Base-by-base conservation (phyloP, 1,284 basidiomycete genomes). In the Lentinus polychrous region DNA sequence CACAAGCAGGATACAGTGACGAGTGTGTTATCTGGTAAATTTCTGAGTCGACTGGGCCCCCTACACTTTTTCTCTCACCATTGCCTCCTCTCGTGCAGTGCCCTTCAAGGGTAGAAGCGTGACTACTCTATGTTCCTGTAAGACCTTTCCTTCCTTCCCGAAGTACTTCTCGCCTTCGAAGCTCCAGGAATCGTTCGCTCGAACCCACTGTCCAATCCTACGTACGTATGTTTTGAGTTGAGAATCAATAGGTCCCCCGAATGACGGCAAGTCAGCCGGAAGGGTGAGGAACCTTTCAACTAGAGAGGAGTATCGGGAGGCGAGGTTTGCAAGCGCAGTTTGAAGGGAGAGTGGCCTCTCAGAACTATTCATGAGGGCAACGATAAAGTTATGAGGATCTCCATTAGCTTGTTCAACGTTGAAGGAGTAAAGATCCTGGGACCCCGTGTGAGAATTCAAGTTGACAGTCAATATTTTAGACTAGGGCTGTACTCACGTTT, bases 321-420 rank as follows among this genome's bases (percentile, higher is more conserved):
- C 60, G 27, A 62, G 53, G 54, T 62, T 66, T 42, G 62, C 57
- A 18, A 68, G 58, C 12, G 70, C 66, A 23, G 50, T 55, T 40
- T 67, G 60, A 11, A 71, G 48, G 45, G 52, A 55, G 31, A 58
- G 51, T 12, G 53, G 55, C 31, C 61, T 52, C 32, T 61, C 47
- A 5, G 4, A 10, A 10, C 27, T 27, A 12, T 48, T 47, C 64
- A 66, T 67, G 36, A 62, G 57, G 43, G 66, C 52, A n/a, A 59
- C 55, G 39, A 70, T 46, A 51, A 69, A 58, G 57, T 69, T 70
- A 57, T 67, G 64, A 41, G 64, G 55, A 46, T 60, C 61, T 8
- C 64, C 65, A 7, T 59, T 58, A 11, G 66, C 56, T 48, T 69
- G 66, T 40, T 71, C 69, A 32, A 60, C 58, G 44, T 67, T 68